Evolutionary conservation across 2,329 filamentous ascomycete species (phyloP).

Genomic region (Monosporascus sp.): DNA sequence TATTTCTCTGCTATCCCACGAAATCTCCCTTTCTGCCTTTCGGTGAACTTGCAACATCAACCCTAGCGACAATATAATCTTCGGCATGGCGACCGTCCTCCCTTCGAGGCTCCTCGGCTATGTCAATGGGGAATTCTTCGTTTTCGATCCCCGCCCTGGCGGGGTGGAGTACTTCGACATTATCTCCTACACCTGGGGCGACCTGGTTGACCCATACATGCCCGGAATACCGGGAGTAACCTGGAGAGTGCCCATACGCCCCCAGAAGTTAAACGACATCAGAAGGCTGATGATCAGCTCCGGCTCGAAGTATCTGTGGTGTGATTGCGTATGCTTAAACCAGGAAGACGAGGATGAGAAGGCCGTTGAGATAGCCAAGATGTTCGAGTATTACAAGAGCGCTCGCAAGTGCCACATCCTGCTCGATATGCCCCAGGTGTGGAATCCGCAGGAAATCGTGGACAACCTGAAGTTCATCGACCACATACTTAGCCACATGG

Average conservation of each 20-base stretch:
- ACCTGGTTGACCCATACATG: not conserved
- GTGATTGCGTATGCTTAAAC: slow-evolving; percentile 11
- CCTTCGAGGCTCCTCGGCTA: slow-evolving; percentile 5
- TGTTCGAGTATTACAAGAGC: slow-evolving; percentile 10
- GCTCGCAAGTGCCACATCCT: slow-evolving; percentile 16
- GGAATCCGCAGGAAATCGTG: slow-evolving; percentile 25
- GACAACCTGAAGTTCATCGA: slow-evolving; percentile 25
- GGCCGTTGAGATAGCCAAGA: slow-evolving; percentile 8
- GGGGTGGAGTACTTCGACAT: slow-evolving; percentile 6
- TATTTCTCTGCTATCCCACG: too few species aligned
- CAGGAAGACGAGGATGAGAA: slow-evolving; percentile 4
- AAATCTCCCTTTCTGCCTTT: too few species aligned
- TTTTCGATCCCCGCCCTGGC: slow-evolving; percentile 2
- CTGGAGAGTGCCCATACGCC: slow-evolving; percentile 4
- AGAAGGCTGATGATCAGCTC: slow-evolving; percentile 6
- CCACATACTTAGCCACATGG: slow-evolving; percentile 31
- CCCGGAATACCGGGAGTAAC: slow-evolving; percentile 1
- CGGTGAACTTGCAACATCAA: too few species aligned
- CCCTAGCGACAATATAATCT: too few species aligned
- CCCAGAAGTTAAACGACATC: slow-evolving; percentile 5
- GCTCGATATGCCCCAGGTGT: slow-evolving; percentile 25
- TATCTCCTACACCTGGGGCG: slow-evolving; percentile 7
- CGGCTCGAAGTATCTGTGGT: slow-evolving; percentile 8
- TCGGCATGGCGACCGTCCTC: not conserved
- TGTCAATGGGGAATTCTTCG: slow-evolving; percentile 4